Percentiles rank a stretch among this genome's conserved stretches.
Conservation (phyloP, 768 basidiomycete species). For the Phylloporus sp. region DNA sequence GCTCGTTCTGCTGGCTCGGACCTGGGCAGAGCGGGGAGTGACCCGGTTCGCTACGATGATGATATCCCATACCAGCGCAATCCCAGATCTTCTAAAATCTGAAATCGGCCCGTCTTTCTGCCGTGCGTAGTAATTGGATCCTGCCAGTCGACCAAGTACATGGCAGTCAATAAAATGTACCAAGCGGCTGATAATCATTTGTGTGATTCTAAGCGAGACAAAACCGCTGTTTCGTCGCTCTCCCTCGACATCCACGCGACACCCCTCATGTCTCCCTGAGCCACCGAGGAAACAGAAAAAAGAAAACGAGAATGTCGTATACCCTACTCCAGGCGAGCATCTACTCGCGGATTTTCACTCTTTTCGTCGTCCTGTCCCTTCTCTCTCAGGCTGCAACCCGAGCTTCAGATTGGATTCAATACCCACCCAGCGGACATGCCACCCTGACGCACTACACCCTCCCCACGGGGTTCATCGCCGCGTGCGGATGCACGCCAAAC, state of each 20-base stretch:
- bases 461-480: conserved; percentile 45
- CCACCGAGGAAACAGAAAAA: background rate
- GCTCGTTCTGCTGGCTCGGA: too few species aligned
- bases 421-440: conserved; percentile 56
- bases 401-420: conserved; percentile 56
- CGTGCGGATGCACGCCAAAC: conserved; percentile 69
- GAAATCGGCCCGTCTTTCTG: too few species aligned
- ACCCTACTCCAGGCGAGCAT: background rate
- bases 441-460: conserved; percentile 75
- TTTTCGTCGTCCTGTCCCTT: conserved; percentile 22
- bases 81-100: too few species aligned
- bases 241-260: background rate
- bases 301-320: conserved; percentile 22
- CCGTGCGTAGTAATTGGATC: too few species aligned
- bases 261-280: conserved; percentile 13
- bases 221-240: background rate
- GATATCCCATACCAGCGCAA: too few species aligned
- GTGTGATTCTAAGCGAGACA: conserved; percentile 1
- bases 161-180: too few species aligned
- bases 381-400: conserved; percentile 17
- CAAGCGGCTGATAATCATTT: too few species aligned
- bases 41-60: too few species aligned
- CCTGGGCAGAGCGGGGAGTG: too few species aligned
- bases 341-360: conserved; percentile 19
- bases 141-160: too few species aligned